These are phyloP conservation scores for Psilocybe subaeruginosa DNA, from an alignment of 768 basidiomycete species.

Conservation along the genomic window DNA sequence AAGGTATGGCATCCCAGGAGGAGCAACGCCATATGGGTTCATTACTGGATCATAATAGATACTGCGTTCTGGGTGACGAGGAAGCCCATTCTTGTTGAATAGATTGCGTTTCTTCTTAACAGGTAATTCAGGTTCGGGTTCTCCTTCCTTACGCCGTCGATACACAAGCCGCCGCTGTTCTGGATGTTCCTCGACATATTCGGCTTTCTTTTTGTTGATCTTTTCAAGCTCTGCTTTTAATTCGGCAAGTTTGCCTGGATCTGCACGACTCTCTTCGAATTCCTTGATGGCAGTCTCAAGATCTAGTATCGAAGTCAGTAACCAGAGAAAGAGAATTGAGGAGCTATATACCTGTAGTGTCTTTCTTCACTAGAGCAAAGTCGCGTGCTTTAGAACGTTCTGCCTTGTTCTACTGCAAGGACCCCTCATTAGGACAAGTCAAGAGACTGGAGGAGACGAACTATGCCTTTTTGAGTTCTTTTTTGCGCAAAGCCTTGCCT, in stretches of 20 bases:
- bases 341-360: slow-evolving; percentile 68
- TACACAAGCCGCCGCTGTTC: slow-evolving; percentile 90
- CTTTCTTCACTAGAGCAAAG: slow-evolving; percentile 92
- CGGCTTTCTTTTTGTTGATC: slow-evolving; percentile 86
- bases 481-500: slow-evolving; percentile 94
- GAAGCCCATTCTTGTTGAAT: slow-evolving; percentile 84
- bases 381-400: slow-evolving; percentile 81
- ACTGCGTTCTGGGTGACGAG: slow-evolving; percentile 89
- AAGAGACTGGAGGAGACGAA: background rate
- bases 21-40: slow-evolving; percentile 93
- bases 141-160: slow-evolving; percentile 50
- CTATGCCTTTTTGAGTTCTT: slow-evolving; percentile 90
- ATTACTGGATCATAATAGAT: slow-evolving; percentile 92
- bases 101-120: slow-evolving; percentile 61
- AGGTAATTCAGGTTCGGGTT: slow-evolving; percentile 42
- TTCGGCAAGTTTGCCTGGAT: slow-evolving; percentile 67
- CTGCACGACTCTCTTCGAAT: slow-evolving; percentile 53
- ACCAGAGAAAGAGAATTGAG: background rate
- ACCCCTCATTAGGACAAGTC: slow-evolving; percentile 16
- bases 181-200: slow-evolving; percentile 91
- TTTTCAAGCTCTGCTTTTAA: slow-evolving; percentile 80
- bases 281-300: slow-evolving; percentile 80
- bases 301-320: slow-evolving; percentile 45
- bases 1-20: slow-evolving; percentile 96
- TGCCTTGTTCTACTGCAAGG: slow-evolving; percentile 85